Conservation (phyloP, 1,284 basidiomycete genomes). For the Cryptococcus hybrid region DNA sequence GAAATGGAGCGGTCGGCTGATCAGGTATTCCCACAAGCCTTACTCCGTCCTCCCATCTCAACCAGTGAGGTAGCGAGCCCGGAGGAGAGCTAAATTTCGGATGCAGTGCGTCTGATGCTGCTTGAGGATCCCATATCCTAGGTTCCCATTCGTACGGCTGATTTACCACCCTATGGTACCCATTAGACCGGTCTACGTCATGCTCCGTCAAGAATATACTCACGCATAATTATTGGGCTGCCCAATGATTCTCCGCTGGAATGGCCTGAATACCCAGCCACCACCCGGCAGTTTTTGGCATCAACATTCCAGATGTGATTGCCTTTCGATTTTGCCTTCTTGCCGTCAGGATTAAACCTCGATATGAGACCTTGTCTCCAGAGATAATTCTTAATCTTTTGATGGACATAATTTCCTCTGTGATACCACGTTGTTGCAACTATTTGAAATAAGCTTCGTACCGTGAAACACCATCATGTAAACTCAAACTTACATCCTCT, state of each 20-base stretch:
- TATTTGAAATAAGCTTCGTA: slow-evolving; percentile 1
- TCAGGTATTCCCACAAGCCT: slow-evolving; percentile 37
- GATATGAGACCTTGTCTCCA: slow-evolving; percentile 92
- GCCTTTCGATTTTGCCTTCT: slow-evolving; percentile 99
- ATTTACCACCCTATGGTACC: slow-evolving; percentile 55
- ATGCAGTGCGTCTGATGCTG: slow-evolving; percentile 71
- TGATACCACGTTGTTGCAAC: slow-evolving; percentile 50
- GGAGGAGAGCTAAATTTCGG: slow-evolving; percentile 72
- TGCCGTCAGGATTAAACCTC: slow-evolving; percentile 98
- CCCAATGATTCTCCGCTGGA: slow-evolving; percentile 81
- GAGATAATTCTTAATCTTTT: slow-evolving; percentile 91
- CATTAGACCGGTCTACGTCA: neutral
- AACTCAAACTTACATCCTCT: slow-evolving; percentile 65
- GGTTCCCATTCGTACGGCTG: slow-evolving; percentile 90
- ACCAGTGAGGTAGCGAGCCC: slow-evolving; percentile 73
- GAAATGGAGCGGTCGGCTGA: slow-evolving; percentile 22
- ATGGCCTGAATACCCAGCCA: slow-evolving; percentile 88
- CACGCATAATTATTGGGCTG: slow-evolving; percentile 71
- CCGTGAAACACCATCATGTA: neutral
- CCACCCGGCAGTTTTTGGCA: slow-evolving; percentile 73
- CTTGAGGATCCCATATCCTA: slow-evolving; percentile 96
- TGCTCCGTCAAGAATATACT: slow-evolving; percentile 15
- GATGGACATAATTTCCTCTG: slow-evolving; percentile 56
- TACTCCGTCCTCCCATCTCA: slow-evolving; percentile 77
- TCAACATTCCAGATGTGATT: slow-evolving; percentile 99